A percentile compares a stretch with the other conserved stretches of the same genome.
phyloP scores from a whole-genome alignment of 139 green algal genomes.

The Trebouxia sp. region DNA sequence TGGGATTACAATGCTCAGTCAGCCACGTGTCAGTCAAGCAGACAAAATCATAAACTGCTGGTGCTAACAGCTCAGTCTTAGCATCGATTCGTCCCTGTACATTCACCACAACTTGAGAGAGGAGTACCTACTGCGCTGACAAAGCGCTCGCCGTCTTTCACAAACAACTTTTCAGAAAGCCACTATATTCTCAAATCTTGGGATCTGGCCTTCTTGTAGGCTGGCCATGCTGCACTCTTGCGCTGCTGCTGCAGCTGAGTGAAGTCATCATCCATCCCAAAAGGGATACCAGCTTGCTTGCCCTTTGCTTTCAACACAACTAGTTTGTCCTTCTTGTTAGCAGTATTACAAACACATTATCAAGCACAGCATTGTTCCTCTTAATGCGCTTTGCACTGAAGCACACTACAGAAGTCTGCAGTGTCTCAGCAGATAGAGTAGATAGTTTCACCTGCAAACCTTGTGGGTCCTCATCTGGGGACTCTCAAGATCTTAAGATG shows the following conservation, averaged over 20 bases:
- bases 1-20: neutral
- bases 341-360: neutral
- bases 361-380: neutral
- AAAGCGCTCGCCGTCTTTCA: neutral
- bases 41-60: neutral
- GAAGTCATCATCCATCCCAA: neutral
- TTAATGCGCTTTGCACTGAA: neutral
- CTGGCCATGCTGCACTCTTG: neutral
- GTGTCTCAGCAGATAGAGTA: too few species aligned
- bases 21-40: neutral
- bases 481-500: too few species aligned
- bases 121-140: neutral
- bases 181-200: neutral
- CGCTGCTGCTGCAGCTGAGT: neutral
- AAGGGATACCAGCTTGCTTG: neutral
- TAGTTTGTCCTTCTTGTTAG: neutral
- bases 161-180: neutral
- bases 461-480: too few species aligned
- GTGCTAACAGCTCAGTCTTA: neutral
- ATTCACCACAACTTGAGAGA: neutral
- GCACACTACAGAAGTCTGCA: neutral
- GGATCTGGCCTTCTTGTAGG: neutral
- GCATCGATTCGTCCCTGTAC: neutral
- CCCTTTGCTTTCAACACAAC: neutral
- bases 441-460: too few species aligned